phyloP scores from a whole-genome alignment of 805 yeast species.

The Starmerella scarabaei region DNA sequence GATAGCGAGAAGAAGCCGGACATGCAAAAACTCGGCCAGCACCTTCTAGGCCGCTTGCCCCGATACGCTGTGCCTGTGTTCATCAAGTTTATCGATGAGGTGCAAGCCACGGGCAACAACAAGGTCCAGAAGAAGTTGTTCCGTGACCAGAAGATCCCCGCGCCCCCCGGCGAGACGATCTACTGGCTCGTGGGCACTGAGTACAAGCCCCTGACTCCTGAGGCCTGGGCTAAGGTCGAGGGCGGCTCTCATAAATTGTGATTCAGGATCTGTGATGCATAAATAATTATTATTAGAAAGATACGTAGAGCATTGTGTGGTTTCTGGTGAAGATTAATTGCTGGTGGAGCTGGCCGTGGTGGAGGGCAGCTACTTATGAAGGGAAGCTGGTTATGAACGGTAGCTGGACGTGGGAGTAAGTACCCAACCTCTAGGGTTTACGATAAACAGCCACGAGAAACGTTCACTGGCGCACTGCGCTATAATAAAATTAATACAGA shows the following conservation, averaged over 20 bases:
- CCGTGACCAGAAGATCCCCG: slow-evolving; percentile 29
- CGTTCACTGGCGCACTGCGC: too few relatives aligned
- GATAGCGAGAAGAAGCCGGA: slow-evolving; percentile 28
- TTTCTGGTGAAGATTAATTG: too few relatives aligned
- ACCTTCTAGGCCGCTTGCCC: slow-evolving; percentile 43
- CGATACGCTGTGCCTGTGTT: slow-evolving; percentile 78
- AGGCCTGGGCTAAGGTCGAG: slow-evolving; percentile 38
- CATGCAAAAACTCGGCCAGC: slow-evolving; percentile 31
- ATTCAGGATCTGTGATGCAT: too few relatives aligned
- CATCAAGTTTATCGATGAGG: slow-evolving; percentile 48
- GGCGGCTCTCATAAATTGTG: slow-evolving; percentile 25
- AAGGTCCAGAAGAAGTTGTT: slow-evolving; percentile 64
- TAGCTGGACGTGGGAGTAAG: too few relatives aligned
- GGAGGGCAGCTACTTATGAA: too few relatives aligned
- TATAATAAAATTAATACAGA: too few relatives aligned
- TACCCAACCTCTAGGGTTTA: too few relatives aligned
- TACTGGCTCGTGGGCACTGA: slow-evolving; percentile 52
- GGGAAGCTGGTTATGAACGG: too few relatives aligned
- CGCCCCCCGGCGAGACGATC: slow-evolving; percentile 36
- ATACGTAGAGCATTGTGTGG: too few relatives aligned
- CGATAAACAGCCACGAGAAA: too few relatives aligned
- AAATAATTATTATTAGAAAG: too few relatives aligned
- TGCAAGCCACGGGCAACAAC: slow-evolving; percentile 65
- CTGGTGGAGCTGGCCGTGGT: too few relatives aligned
- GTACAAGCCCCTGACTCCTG: slow-evolving; percentile 45